Evolutionary conservation across 2,329 filamentous ascomycete species (phyloP).

Genomic region (Penicillium griseofulvum): DNA sequence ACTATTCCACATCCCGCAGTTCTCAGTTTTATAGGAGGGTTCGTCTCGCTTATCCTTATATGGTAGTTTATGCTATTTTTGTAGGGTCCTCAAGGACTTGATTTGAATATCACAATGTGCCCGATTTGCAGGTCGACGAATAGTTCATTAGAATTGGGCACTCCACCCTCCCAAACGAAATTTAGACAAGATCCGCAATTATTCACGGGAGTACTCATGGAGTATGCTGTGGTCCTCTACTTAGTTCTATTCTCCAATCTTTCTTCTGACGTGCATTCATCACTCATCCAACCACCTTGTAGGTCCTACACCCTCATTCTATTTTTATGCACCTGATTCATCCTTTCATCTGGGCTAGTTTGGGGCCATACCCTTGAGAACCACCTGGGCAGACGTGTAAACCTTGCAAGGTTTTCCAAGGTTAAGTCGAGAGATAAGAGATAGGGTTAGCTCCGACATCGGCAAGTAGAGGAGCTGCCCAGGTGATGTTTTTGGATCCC

Average conservation of each 20-base stretch:
- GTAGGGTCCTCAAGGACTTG: background rate
- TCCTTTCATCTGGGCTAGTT: background rate
- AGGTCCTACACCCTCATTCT: background rate
- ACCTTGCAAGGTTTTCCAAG: background rate
- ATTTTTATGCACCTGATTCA: background rate
- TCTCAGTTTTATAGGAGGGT: background rate
- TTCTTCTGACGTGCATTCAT: background rate
- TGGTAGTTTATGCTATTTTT: background rate
- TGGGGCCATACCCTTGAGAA: background rate
- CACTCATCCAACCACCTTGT: background rate
- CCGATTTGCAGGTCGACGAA: background rate
- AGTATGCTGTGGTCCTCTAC: background rate
- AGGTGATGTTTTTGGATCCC: background rate
- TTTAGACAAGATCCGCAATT: background rate
- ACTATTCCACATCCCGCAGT: background rate
- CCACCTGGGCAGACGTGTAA: background rate
- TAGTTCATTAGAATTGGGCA: background rate
- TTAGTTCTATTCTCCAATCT: background rate
- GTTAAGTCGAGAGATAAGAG: constrained; percentile 1
- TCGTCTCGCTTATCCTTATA: background rate
- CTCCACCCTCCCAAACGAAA: background rate
- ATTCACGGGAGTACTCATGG: background rate
- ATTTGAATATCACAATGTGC: background rate
- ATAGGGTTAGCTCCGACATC: constrained; percentile 5
- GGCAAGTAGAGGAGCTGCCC: background rate